Percentiles rank a stretch among this genome's conserved stretches.
Conservation (phyloP, 208 protist genomes). For the Acanthamoeba polyphaga region DNA sequence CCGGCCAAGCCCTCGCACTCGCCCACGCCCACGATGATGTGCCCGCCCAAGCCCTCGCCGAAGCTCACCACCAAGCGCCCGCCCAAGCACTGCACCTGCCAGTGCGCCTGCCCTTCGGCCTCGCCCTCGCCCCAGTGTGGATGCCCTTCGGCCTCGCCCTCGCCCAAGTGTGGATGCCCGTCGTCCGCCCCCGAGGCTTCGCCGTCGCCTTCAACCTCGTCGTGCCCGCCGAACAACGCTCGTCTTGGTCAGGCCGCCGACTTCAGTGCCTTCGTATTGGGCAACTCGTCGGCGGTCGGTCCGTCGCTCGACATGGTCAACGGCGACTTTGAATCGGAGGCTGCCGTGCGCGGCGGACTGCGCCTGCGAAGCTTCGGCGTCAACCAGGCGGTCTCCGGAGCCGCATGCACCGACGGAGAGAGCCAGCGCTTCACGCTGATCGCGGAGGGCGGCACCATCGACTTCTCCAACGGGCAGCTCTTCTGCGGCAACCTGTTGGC, state of each 20-base stretch:
- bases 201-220: background rate
- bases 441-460: background rate
- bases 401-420: background rate
- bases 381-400: background rate
- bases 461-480: constrained; percentile 12
- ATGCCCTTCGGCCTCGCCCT: background rate
- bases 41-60: background rate
- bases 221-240: constrained; percentile 46
- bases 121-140: background rate
- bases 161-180: background rate
- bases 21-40: background rate
- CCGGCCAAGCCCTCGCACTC: background rate
- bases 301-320: constrained; percentile 35
- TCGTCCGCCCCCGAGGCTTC: background rate
- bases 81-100: background rate
- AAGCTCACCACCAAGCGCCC: background rate
- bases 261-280: constrained; percentile 42
- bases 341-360: constrained; percentile 30
- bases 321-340: constrained; percentile 42
- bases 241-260: background rate
- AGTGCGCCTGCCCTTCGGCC: background rate
- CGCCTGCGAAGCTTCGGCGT: constrained; percentile 41
- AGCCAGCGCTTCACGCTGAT: constrained; percentile 2
- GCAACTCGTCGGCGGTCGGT: background rate
- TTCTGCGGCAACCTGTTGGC: constrained; percentile 48